A percentile compares a stretch with the other conserved stretches of the same genome.
Evolutionary conservation across 768 basidiomycete genomes (phyloP).

Genomic region (Zangia roseola): DNA sequence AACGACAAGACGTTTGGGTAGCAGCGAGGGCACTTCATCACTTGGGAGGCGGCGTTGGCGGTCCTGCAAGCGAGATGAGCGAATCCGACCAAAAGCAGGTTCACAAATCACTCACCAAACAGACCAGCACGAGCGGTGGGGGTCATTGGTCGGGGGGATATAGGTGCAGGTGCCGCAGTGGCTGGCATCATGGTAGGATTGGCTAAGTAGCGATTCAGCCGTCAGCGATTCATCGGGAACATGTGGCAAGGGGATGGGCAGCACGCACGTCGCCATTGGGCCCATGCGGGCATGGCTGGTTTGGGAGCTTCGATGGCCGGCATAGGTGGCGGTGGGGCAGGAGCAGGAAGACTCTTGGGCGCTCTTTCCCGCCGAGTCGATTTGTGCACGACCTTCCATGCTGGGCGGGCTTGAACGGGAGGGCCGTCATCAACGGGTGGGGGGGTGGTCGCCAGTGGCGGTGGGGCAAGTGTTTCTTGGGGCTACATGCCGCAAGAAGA

Average conservation of each 20-base stretch:
- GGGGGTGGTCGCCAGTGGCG: constrained; percentile 40
- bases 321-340: constrained; percentile 27
- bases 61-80: too few relatives aligned
- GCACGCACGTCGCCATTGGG: constrained; percentile 74
- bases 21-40: too few relatives aligned
- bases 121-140: constrained; percentile 60
- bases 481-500: constrained; percentile 14
- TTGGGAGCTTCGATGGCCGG: constrained; percentile 47
- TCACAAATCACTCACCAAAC: constrained; percentile 48
- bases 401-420: constrained; percentile 55
- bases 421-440: constrained; percentile 48
- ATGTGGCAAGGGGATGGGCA: neutral
- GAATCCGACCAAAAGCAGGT: neutral
- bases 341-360: constrained; percentile 41
- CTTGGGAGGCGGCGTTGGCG: constrained; percentile 6
- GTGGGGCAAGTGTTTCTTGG: constrained; percentile 38
- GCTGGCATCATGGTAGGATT: constrained; percentile 66
- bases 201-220: constrained; percentile 37
- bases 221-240: neutral
- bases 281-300: constrained; percentile 70
- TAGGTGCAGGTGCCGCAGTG: constrained; percentile 35
- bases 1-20: too few relatives aligned
- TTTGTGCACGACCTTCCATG: constrained; percentile 73
- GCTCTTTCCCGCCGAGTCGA: constrained; percentile 53
- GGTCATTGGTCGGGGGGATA: constrained; percentile 34